phyloP scores from a whole-genome alignment of 495 filamentous ascomycete species.

The Tuber melanosporum region DNA sequence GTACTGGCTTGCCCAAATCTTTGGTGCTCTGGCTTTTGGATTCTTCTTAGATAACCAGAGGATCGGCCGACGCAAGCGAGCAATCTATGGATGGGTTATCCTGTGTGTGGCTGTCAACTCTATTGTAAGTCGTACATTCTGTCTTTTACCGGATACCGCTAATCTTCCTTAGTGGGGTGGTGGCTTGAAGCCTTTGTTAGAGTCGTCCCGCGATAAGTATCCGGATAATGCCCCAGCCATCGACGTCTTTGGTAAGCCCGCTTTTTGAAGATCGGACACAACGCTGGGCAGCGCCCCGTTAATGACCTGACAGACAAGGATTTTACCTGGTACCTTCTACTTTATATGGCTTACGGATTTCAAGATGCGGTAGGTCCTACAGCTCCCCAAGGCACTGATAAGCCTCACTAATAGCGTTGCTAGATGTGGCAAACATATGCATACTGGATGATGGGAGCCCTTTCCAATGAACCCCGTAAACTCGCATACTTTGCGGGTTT shows the following conservation, averaged over 20 bases:
- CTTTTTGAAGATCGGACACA: not conserved
- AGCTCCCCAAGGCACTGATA: not conserved
- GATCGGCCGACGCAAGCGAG: constrained; percentile 64
- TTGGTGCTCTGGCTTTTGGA: constrained; percentile 69
- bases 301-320: constrained; percentile 61
- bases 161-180: constrained; percentile 59
- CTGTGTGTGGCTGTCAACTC: constrained; percentile 70
- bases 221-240: constrained; percentile 27
- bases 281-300: constrained; percentile 40
- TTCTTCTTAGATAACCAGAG: constrained; percentile 61
- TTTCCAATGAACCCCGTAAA: constrained; percentile 85
- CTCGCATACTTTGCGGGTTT: constrained; percentile 90
- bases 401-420: constrained; percentile 9
- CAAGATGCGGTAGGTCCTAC: constrained; percentile 85
- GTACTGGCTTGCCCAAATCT: constrained; percentile 84
- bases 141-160: not conserved
- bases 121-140: constrained; percentile 43
- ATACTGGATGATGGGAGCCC: constrained; percentile 66
- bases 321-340: constrained; percentile 76
- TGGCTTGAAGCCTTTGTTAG: constrained; percentile 70
- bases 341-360: constrained; percentile 92
- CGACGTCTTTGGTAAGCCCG: constrained; percentile 37
- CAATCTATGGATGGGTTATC: constrained; percentile 60
- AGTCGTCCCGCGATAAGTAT: constrained; percentile 50
- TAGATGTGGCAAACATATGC: constrained; percentile 21